phyloP scores from a whole-genome alignment of 2,329 filamentous ascomycete genomes.

The Alternaria brassicicola region DNA sequence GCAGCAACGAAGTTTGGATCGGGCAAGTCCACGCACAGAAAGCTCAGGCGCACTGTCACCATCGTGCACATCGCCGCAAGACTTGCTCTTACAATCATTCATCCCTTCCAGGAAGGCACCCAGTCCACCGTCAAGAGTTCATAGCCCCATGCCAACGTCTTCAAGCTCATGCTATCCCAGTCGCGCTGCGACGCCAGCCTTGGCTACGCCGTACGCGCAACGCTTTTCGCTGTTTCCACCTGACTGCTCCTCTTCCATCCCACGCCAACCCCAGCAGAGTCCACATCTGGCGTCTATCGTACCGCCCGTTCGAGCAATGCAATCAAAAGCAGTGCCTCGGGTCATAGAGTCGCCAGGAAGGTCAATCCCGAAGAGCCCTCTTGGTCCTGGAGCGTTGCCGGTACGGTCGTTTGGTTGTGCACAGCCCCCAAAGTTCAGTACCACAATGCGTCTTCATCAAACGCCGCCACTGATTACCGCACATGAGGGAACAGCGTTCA shows the following conservation, averaged over 20 bases:
- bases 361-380: background rate
- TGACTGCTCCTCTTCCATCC: background rate
- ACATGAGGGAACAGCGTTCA: background rate
- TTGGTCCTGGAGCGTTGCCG: background rate
- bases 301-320: slow-evolving; percentile 4
- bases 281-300: background rate
- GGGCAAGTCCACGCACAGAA: slow-evolving; percentile 35
- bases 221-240: slow-evolving; percentile 16
- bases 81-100: slow-evolving; percentile 26
- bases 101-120: slow-evolving; percentile 19
- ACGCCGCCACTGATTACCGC: slow-evolving; percentile 6
- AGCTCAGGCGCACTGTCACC: slow-evolving; percentile 38
- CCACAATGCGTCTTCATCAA: slow-evolving; percentile 1
- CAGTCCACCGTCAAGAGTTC: slow-evolving; percentile 20
- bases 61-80: slow-evolving; percentile 29
- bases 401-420: background rate
- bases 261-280: background rate
- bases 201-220: slow-evolving; percentile 8
- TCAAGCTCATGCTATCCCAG: slow-evolving; percentile 12
- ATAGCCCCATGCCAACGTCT: slow-evolving; percentile 14
- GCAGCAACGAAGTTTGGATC: slow-evolving; percentile 5
- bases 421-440: slow-evolving; percentile 10
- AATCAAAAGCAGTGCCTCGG: background rate
- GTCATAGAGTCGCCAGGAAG: background rate
- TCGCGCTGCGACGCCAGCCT: slow-evolving; percentile 8